These are phyloP conservation scores for Cyclotella sp. DNA, from an alignment of 108 stramenopile genomes.

Conservation along the genomic window DNA sequence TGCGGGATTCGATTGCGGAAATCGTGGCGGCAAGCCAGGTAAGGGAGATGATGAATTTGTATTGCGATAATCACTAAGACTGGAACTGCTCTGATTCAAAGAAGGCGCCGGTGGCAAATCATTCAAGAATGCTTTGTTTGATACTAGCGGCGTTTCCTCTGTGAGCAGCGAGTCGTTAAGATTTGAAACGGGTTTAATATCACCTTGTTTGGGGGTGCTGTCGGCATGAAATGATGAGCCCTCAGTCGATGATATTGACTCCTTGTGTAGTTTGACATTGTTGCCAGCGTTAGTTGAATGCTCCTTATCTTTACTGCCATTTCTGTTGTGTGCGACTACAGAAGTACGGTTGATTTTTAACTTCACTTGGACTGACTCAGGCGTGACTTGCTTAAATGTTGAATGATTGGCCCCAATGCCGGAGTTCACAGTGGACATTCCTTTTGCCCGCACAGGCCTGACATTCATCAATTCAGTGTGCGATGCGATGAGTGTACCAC, in stretches of 20 bases:
- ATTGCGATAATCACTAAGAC: not conserved
- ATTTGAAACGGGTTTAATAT: conserved; percentile 1
- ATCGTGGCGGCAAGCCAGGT: not conserved
- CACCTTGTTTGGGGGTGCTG: not conserved
- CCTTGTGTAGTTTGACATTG: not conserved
- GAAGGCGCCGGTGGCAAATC: not conserved
- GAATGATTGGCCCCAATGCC: not conserved
- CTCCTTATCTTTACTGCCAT: too few species aligned
- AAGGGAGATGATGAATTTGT: not conserved
- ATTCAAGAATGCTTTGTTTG: conserved; percentile 8
- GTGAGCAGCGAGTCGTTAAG: conserved; percentile 26
- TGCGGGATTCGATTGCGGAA: not conserved
- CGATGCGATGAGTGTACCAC: not conserved
- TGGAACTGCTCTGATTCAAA: not conserved
- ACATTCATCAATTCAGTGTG: not conserved
- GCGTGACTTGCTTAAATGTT: not conserved
- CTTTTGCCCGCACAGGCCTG: not conserved
- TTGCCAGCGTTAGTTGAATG: too few species aligned
- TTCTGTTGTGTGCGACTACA: too few species aligned
- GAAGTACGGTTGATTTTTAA: not conserved
- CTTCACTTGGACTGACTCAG: not conserved
- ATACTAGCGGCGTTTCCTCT: conserved; percentile 9
- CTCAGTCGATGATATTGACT: not conserved
- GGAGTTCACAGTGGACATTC: not conserved
- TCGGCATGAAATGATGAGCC: not conserved